Evolutionary conservation across 2,329 filamentous ascomycete genomes (phyloP).

Genomic region (Neonectria neomacrospora): DNA sequence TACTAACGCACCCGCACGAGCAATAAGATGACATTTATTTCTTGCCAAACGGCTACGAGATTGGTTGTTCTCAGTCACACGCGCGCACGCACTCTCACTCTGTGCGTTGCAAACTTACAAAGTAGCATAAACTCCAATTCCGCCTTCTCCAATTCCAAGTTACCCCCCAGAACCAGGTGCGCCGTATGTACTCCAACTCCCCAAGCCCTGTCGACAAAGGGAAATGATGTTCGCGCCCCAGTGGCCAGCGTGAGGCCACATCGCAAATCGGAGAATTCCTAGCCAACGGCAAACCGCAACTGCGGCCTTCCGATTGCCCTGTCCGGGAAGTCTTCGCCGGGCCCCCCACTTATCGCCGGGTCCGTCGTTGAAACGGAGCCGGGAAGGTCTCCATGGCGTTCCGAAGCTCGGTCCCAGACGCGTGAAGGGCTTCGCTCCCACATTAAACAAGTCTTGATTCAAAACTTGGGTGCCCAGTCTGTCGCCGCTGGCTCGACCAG

Average conservation of each 20-base stretch:
- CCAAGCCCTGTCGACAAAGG: neutral
- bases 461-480: conserved; percentile 30
- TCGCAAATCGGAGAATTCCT: neutral
- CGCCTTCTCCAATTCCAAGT: neutral
- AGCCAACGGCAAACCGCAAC: neutral
- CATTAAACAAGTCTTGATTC: too few relatives aligned
- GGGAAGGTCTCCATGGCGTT: neutral
- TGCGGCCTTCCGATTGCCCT: neutral
- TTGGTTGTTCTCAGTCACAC: neutral
- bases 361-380: neutral
- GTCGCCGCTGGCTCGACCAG: conserved; percentile 28
- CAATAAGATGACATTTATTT: neutral
- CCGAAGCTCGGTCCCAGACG: conserved; percentile 1
- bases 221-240: neutral
- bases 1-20: too few relatives aligned
- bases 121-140: conserved; percentile 6
- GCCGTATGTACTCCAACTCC: conserved; percentile 15
- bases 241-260: neutral
- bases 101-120: neutral
- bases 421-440: too few relatives aligned
- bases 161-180: neutral
- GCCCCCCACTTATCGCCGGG: neutral
- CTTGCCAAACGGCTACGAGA: neutral
- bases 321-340: neutral
- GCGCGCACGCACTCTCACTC: neutral